Evolutionary conservation across 2,329 filamentous ascomycete species (phyloP), one percentile per base, ranked within the genome.

Genomic region (Microascus cirrosus): DNA sequence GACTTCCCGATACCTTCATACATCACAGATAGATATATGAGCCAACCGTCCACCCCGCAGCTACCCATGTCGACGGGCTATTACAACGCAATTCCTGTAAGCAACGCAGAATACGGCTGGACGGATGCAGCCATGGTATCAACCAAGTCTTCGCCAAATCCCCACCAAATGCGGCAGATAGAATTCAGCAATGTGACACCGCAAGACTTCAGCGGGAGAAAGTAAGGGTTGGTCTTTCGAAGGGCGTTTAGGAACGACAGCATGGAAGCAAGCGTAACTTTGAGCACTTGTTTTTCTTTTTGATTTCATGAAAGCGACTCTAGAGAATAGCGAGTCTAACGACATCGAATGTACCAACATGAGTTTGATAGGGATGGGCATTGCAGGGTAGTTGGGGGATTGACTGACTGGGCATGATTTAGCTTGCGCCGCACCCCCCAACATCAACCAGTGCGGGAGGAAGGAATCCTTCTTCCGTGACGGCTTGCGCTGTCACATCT

Each of bases 51-150:
- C 18, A 80, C 79, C 2, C 77, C 71, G 53, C 70, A 71, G 56
- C 6, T 39, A n/a, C 66, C 69, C 61, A 72, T 80, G 64, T 71
- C 72, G 1, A 69, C 73, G 11, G 65, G 68, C 11, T 78, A 76
- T 54, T 74, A 73, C 56, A 70, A 66, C 56, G 68, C 69, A 58
- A 65, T 53, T 59, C 60, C 58, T 34, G 68, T 65, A 36, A 68
- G 63, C 34, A 77, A 74, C 48, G 65, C 74, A 18, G 78, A 82
- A 61, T 81, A 78, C 63, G 75, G 76, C 62, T 82, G 80, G 72
- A 74, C 79, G 5, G 72, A 75, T 50, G 71, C 75, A 39, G 71
- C 74, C 1, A 58, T 54, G 36, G 48, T 59, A 1, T 24, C 45
- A 20, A 71, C 56, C 34, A 69, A 69, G 53, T 64, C 68, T 2